Base-by-base conservation (phyloP, 2,329 filamentous ascomycete species). In the Fusarium fujikuroi region DNA sequence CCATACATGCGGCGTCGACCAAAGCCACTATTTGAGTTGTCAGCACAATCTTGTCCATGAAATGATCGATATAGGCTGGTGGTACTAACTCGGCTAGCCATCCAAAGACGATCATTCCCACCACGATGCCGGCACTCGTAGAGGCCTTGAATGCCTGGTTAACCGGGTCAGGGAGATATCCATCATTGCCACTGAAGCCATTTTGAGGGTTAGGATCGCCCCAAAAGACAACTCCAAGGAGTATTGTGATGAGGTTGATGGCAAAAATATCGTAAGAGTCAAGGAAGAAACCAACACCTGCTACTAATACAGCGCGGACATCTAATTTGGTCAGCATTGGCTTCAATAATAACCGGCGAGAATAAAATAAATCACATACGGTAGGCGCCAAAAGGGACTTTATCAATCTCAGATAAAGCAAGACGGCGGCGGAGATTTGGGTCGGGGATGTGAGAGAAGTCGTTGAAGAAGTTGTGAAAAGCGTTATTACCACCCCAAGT, bases 1-100 rank as follows among this genome's bases (percentile, higher is more conserved):
- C 93, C 93, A 79, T 96, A 96, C 92, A 97, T 95, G 75, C 89
- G 90, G 79, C 94, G 91, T 46, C 93, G 89, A 50, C 94, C 94
- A 63, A 94, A 87, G 7, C 89, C 85, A 82, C 82, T 83, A 47
- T 19, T 53, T 34, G 15, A 42, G 34, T 34, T 63, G 39, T 78
- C 56, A 78, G 74, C 40, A 65, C 28, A 44, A 42, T 42, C 36
- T 52, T 59, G n/a, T 44, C 21, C 8, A 36, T 18, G 19, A 34
- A 30, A 39, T 12, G 53, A 23, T 42, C 8, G 16, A 30, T 25
- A 28, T 44, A 28, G 32, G 32, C n/a, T 30, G 49, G 46, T 36
- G n/a, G 9, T 37, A 78, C 81, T 67, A 72, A 83, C 82, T 96
- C 94, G 56, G 93, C 93, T 42, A 95, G 83, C 85, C 89, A 93